These are phyloP conservation scores for Ruellia speciosa DNA, from an alignment of 305 asterid species.

Conservation along the genomic window DNA sequence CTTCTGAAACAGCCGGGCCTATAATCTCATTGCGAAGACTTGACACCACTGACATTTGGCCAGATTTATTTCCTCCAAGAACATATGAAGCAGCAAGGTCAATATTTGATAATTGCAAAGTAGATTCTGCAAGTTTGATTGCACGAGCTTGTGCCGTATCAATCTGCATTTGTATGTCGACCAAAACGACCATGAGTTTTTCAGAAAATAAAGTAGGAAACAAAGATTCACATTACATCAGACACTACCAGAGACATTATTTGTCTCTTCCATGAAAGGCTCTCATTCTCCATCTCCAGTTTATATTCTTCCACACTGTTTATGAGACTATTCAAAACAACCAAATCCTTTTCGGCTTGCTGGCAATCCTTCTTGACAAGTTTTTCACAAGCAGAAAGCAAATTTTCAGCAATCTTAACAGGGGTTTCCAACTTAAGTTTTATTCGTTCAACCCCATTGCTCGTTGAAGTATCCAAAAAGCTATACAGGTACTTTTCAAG, in stretches of 20 bases:
- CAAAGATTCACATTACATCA: slow-evolving; percentile 11
- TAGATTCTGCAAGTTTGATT: slow-evolving; percentile 62
- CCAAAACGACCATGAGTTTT: slow-evolving; percentile 13
- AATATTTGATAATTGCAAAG: slow-evolving; percentile 67
- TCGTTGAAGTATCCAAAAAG: slow-evolving; percentile 75
- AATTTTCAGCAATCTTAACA: slow-evolving; percentile 64
- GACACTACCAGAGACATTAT: slow-evolving; percentile 64
- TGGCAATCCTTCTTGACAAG: slow-evolving; percentile 60
- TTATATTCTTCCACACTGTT: slow-evolving; percentile 55
- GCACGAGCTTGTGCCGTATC: slow-evolving; percentile 61
- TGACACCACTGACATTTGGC: slow-evolving; percentile 55
- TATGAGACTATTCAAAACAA: slow-evolving; percentile 51
- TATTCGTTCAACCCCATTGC: slow-evolving; percentile 78
- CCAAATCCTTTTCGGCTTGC: slow-evolving; percentile 62
- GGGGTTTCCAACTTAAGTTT: slow-evolving; percentile 93
- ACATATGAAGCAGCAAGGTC: slow-evolving; percentile 60
- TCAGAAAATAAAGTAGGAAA: slow-evolving; percentile 12
- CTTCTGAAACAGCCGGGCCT: slow-evolving; percentile 66
- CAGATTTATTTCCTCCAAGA: slow-evolving; percentile 61
- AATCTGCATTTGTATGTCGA: slow-evolving; percentile 50
- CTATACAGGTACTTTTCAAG: slow-evolving; percentile 76
- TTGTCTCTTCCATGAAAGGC: slow-evolving; percentile 73
- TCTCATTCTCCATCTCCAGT: slow-evolving; percentile 64
- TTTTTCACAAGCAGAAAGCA: slow-evolving; percentile 70
- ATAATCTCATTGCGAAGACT: slow-evolving; percentile 62